These are phyloP conservation scores for Glomus cerebriforme DNA, from an alignment of 192 early-diverging fungal species.

Conservation along the genomic window DNA sequence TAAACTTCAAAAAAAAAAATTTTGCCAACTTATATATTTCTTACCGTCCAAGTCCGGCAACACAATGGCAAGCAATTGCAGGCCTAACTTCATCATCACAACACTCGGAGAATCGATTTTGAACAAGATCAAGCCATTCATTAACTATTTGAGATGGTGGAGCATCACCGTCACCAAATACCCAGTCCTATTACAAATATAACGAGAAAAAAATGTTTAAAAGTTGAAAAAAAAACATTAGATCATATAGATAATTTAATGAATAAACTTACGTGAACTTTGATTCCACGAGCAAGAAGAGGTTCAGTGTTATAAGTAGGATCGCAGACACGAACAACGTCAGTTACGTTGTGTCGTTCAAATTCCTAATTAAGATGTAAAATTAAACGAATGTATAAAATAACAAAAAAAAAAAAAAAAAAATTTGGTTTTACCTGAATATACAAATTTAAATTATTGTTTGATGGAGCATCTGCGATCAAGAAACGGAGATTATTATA, in stretches of 20 bases:
- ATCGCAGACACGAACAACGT: constrained; percentile 85
- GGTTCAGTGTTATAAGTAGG: constrained; percentile 71
- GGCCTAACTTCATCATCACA: constrained; percentile 31
- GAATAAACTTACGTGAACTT: constrained; percentile 59
- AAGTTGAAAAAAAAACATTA: not conserved
- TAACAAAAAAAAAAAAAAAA: not conserved
- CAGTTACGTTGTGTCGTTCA: constrained; percentile 60
- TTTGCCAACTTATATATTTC: not conserved
- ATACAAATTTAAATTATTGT: constrained; percentile 70
- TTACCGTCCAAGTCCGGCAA: constrained; percentile 77
- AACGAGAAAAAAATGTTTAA: not conserved
- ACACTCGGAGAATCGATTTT: constrained; percentile 49
- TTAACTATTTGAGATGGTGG: constrained; percentile 63
- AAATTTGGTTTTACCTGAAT: constrained; percentile 45
- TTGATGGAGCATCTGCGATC: constrained; percentile 78
- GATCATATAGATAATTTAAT: not conserved
- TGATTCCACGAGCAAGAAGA: constrained; percentile 58
- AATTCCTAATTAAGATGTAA: constrained; percentile 61
- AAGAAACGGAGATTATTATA: constrained; percentile 72
- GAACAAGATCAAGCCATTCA: constrained; percentile 69
- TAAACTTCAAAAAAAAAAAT: not conserved
- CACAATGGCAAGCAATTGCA: constrained; percentile 72
- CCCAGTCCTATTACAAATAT: constrained; percentile 51
- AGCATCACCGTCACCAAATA: constrained; percentile 70
- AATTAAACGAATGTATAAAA: not conserved